Percentiles rank a stretch among this genome's conserved stretches.
phyloP scores from a whole-genome alignment of 1,284 basidiomycete species.

The Ustilago crameri region DNA sequence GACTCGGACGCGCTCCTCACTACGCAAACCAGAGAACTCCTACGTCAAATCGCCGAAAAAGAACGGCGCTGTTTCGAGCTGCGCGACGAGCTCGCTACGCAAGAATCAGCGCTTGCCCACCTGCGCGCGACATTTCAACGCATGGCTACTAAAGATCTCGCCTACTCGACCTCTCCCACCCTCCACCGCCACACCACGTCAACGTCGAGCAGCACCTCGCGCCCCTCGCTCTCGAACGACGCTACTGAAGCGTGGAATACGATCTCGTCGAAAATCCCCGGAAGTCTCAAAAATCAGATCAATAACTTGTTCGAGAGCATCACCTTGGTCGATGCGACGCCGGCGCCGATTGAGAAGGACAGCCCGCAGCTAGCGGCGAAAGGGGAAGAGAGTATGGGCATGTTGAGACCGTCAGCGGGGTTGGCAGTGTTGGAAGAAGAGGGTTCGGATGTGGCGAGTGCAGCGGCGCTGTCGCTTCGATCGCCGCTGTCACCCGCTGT shows the following conservation, averaged over 20 bases:
- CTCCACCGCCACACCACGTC: constrained; percentile 14
- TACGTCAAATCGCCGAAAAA: constrained; percentile 67
- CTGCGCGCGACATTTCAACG: constrained; percentile 37
- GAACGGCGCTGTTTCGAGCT: constrained; percentile 67
- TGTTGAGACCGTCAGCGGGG: constrained; percentile 9
- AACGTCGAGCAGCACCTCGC: constrained; percentile 9
- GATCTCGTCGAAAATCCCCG: constrained; percentile 23
- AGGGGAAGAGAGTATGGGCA: background rate
- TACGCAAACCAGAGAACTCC: constrained; percentile 38
- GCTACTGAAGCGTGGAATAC: constrained; percentile 42
- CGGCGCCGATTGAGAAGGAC: constrained; percentile 16
- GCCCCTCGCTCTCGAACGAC: constrained; percentile 1
- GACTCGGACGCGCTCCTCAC: background rate
- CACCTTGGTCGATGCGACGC: constrained; percentile 4
- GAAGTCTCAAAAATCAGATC: constrained; percentile 33
- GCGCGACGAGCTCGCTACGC: constrained; percentile 52
- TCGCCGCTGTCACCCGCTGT: constrained; percentile 32
- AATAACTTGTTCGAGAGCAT: constrained; percentile 40
- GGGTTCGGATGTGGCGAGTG: constrained; percentile 34
- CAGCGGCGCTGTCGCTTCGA: constrained; percentile 22
- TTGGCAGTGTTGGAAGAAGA: constrained; percentile 44
- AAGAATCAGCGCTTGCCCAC: constrained; percentile 19
- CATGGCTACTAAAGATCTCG: constrained; percentile 18
- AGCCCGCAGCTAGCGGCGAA: background rate
- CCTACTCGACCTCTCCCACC: constrained; percentile 12